Conservation (phyloP, 805 yeast genomes). For the Candida insectorum region DNA sequence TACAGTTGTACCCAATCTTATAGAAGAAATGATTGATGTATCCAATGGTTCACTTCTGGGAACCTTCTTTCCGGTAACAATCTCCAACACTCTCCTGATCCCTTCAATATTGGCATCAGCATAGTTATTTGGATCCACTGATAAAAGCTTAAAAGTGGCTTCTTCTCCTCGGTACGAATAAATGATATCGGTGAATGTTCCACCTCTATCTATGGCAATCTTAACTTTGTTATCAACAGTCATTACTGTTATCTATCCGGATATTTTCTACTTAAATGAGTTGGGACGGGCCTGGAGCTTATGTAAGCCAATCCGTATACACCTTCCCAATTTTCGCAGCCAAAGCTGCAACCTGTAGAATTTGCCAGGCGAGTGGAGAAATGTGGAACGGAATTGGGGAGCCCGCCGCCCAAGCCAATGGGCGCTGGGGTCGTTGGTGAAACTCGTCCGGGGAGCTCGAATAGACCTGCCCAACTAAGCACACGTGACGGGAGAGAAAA, state of each 20-base stretch:
- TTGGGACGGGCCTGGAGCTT: no score
- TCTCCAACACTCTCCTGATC: constrained; percentile 69
- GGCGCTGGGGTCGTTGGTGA: no score
- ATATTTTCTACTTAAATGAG: no score
- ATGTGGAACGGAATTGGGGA: no score
- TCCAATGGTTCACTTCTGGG: constrained; percentile 16
- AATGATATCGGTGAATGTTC: constrained; percentile 25
- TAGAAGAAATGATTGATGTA: constrained; percentile 15
- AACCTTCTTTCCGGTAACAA: constrained; percentile 47
- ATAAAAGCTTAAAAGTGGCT: constrained; percentile 63
- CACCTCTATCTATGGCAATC: constrained; percentile 25
- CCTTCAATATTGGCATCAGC: constrained; percentile 89
- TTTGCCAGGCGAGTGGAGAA: no score
- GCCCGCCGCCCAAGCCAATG: no score
- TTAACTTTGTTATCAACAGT: constrained; percentile 7
- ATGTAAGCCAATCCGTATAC: no score
- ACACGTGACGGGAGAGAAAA: no score
- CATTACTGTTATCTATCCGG: constrained; percentile 7
- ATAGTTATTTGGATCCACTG: constrained; percentile 84
- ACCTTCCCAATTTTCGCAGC: no score
- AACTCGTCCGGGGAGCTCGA: no score
- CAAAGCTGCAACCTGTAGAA: no score
- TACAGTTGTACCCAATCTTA: constrained; percentile 29
- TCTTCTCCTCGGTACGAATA: constrained; percentile 49
- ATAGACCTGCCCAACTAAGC: no score